A percentile compares a stretch with the other conserved stretches of the same genome.
phyloP scores from a whole-genome alignment of 1,284 basidiomycete genomes.

The Malassezia yamatoensis region DNA sequence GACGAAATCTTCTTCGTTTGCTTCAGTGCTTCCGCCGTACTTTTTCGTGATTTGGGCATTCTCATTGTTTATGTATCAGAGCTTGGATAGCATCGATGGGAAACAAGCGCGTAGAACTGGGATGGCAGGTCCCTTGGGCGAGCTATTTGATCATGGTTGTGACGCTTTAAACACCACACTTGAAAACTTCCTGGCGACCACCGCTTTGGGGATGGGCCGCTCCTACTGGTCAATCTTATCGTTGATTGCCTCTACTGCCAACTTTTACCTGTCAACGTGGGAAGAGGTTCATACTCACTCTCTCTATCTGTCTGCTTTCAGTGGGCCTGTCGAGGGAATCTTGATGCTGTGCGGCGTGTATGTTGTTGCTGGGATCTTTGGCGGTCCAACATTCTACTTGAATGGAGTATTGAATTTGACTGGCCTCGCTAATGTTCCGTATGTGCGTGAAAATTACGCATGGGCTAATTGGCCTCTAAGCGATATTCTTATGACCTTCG shows the following conservation, averaged over 20 bases:
- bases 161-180: constrained; percentile 76
- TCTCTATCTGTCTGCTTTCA: constrained; percentile 60
- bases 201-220: constrained; percentile 66
- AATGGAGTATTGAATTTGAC: constrained; percentile 59
- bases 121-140: constrained; percentile 89
- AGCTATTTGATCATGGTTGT: constrained; percentile 90
- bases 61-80: constrained; percentile 87
- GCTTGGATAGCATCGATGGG: constrained; percentile 77
- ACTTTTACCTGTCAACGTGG: constrained; percentile 92
- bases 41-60: constrained; percentile 58
- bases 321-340: constrained; percentile 92
- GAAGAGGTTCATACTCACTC: constrained; percentile 87
- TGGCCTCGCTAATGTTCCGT: constrained; percentile 53
- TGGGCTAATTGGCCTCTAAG: constrained; percentile 65
- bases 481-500: constrained; percentile 77
- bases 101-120: constrained; percentile 89
- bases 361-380: constrained; percentile 56
- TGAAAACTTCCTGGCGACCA: constrained; percentile 31
- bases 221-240: constrained; percentile 93
- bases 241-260: constrained; percentile 74
- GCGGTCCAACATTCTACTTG: constrained; percentile 67
- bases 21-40: constrained; percentile 24
- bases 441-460: constrained; percentile 43
- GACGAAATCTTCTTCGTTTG: not conserved
- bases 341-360: constrained; percentile 73